Conservation (phyloP, 495 filamentous ascomycete species). For the Penicillium desertorum region DNA sequence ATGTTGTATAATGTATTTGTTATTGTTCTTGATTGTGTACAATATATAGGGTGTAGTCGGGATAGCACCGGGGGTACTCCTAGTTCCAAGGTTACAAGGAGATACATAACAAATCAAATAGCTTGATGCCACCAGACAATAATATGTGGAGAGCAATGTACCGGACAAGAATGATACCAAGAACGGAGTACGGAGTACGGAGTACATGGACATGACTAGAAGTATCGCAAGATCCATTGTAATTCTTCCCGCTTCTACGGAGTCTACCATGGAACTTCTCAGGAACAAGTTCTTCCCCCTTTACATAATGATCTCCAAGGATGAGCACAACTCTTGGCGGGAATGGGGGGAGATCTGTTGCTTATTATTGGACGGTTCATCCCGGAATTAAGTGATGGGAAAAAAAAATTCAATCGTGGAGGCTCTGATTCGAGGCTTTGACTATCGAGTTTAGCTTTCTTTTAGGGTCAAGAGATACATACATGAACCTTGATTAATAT, state of each 20-base stretch:
- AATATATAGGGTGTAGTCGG: no score
- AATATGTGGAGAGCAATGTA: conserved; percentile 3
- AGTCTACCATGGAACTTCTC: conserved; percentile 9
- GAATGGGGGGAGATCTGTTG: conserved; percentile 22
- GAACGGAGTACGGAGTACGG: neutral
- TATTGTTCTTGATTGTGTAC: neutral
- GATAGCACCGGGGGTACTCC: no score
- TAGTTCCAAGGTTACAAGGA: neutral
- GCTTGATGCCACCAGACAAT: conserved; percentile 15
- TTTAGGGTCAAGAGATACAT: neutral
- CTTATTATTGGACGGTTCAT: conserved; percentile 1
- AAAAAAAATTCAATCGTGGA: conserved; percentile 1
- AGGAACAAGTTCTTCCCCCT: conserved; percentile 14
- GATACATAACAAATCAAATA: conserved; percentile 12
- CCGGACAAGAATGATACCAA: neutral
- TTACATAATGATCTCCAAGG: conserved; percentile 29
- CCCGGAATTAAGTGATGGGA: neutral
- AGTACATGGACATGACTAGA: neutral
- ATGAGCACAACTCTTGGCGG: conserved; percentile 16
- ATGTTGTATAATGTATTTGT: neutral
- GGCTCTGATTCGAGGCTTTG: conserved; percentile 8
- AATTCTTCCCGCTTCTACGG: conserved; percentile 14
- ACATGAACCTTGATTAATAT: neutral
- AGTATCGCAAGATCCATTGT: neutral
- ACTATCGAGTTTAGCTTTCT: conserved; percentile 3